phyloP scores from a whole-genome alignment of 352 stramenopile genomes.

The Albugo laibachii region DNA sequence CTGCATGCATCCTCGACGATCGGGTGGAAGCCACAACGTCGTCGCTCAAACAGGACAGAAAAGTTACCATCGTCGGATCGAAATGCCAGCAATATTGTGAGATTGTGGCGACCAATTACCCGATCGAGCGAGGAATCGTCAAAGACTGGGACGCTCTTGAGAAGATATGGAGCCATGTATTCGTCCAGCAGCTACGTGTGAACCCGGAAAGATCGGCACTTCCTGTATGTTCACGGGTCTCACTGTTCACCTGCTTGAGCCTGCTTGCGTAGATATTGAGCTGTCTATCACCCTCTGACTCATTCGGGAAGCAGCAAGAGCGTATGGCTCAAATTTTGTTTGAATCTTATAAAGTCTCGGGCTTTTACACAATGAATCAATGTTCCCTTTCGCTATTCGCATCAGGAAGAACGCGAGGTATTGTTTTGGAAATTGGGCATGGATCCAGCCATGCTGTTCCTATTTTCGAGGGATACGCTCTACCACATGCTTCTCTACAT shows the following conservation, averaged over 20 bases:
- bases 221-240: constrained; percentile 12
- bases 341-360: constrained; percentile 56
- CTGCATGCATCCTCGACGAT: constrained; percentile 42
- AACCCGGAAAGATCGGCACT: constrained; percentile 52
- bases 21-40: constrained; percentile 52
- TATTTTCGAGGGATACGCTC: constrained; percentile 65
- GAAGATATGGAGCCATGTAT: constrained; percentile 71
- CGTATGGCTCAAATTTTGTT: constrained; percentile 75
- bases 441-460: constrained; percentile 72
- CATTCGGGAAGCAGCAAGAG: constrained; percentile 40
- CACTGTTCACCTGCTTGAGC: background rate
- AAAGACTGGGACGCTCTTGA: constrained; percentile 76
- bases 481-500: constrained; percentile 52
- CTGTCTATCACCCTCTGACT: too few species aligned
- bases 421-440: constrained; percentile 74
- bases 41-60: constrained; percentile 47
- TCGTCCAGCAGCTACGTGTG: constrained; percentile 50
- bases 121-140: constrained; percentile 57
- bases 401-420: constrained; percentile 63
- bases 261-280: too few species aligned
- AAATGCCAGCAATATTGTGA: constrained; percentile 51
- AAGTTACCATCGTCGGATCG: constrained; percentile 40
- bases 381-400: constrained; percentile 72
- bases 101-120: constrained; percentile 41
- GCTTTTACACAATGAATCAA: constrained; percentile 76